Evolutionary conservation across 2,329 filamentous ascomycete genomes (phyloP), one percentile per base, ranked within the genome.

Genomic region (Teratosphaeria viscida): DNA sequence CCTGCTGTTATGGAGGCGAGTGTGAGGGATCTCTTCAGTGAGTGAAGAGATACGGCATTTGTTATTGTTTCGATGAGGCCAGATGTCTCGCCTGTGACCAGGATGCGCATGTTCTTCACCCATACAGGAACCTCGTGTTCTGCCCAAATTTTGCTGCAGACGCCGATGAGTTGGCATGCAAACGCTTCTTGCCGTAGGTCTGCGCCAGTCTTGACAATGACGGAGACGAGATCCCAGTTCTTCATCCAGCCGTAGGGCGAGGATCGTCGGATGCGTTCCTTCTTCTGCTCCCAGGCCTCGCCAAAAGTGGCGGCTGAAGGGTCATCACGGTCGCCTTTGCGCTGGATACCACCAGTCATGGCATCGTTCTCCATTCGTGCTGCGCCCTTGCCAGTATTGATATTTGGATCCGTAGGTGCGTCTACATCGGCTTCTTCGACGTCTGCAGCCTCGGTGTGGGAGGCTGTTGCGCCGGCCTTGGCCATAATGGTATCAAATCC

Each of bases 351-450:
- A 63, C 88, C 89, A 14, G 89, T 94, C 77, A 91, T 92, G 73
- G 90, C 83, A 71, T 94, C 89, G 70, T 94, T 94, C 71, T 94
- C 89, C 89, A 94, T 94, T 60, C 89, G 82, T 59, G 89, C 89
- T 57, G 87, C 85, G 60, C 89, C 89, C 10, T 88, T 88, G 60
- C 84, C 87, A 14, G 85, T 80, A 66, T 88, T 89, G 60, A 86
- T 79, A 29, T 67, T 69, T 3, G 70, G 72, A 56, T 75, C 72
- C 8, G 66, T 73, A 7, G 65, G 62, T 16, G 61, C 64, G n/a
- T 71, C 68, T 7, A 66, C 26, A 1, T 68, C 70, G 14, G 82
- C 83, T 16, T 82, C 56, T 26, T 85, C 82, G 2, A 85, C 73
- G 60, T 84, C 81, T 29, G 82, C 77, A 1, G 77, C 72, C 7